Base-by-base conservation (phyloP, 148 eudicot genomes). In the Cornus florida region DNA sequence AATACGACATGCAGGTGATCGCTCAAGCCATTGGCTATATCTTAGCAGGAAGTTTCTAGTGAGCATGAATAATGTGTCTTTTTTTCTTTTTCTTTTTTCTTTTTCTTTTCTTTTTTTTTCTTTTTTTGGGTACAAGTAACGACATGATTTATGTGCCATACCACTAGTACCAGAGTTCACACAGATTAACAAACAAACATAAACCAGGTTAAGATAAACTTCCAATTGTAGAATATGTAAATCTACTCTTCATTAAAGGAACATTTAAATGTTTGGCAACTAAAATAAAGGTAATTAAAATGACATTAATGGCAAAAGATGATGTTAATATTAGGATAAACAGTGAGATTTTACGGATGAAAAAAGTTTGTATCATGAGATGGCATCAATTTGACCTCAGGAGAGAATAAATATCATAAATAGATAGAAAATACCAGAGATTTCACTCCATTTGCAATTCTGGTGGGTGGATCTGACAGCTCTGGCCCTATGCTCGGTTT, bases 401-500 rank as follows among this genome's bases (percentile, higher is more conserved):
- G 2, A 13, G 38, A 70, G n/a, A 57, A 16, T 41, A 60, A 64
- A 62, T 23, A 22, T 32, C 67, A 41, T 24, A 32, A 86, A 53
- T 72, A 20, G 7, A 64, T 6, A 62, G 23, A 62, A 67, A 71
- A 17, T 87, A 87, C 92, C 93, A 84, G 82, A 74, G 85, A 69
- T 80, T 88, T 85, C 48, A 80, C 83, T 78, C 87, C 90, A 86
- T 82, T 83, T 68, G 86, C 80, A 81, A 83, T 69, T 60, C 78
- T 77, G 31, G 70, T 39, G 7, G 89, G 86, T 85, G 87, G 79
- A 85, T 87, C 94, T 72, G 89, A 39, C 16, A 86, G 82, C 80
- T 89, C 90, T 74, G 82, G 84, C 71, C 79, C 77, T 56, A 85
- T 83, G 62, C 85, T 57, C 50, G 91, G 93, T 79, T 87, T 93